Evolutionary conservation across 2,329 filamentous ascomycete genomes (phyloP), one percentile per base, ranked within the genome.

Genomic region (Arthrobotrys musiformis): DNA sequence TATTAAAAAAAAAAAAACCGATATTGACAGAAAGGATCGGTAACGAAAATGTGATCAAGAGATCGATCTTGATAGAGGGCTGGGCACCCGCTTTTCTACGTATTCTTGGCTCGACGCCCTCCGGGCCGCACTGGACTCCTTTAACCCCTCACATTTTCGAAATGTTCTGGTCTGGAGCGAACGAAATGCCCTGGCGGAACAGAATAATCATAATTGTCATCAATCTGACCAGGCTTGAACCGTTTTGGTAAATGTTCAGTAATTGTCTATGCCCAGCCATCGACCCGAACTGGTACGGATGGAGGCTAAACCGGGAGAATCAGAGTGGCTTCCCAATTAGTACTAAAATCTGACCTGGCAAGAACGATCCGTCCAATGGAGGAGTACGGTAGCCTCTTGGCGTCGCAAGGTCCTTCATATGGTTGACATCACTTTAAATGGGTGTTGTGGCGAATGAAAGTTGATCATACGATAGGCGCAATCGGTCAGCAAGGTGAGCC

Each of bases 261-360:
- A 58, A 72, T 66, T 22, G 19, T 24, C 19, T 22, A 13, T 17
- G 24, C 11, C 30, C 13, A 24, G 46, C 46, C 50, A 33, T 33
- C 17, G 11, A 26, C 9, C n/a, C 30, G 28, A 33, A 11, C 19
- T 37, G 24, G 15, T 33, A 11, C n/a, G 22, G 17, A 17, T 9
- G n/a, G 54, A 37, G 58, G 33, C 26, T 66, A 28, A 28, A 26
- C 30, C 28, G 4, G 48, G 52, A 28, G 1, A 24, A 35, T 54
- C 35, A 6, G 52, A 8, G 7, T 50, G 46, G 48, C 66, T 62
- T 48, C 48, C 28, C 24, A 58, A 33, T 37, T 48, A 19, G 30
- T 11, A 42, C 70, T 68, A 74, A 74, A 74, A 74, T 74, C 70
- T 74, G 70, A 74, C 70, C 22, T 4, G n/a, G 50, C n/a, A 56